These are phyloP conservation scores for Pontederia paniculata DNA, from an alignment of 176 grass and related monocot species.

Conservation along the genomic window DNA sequence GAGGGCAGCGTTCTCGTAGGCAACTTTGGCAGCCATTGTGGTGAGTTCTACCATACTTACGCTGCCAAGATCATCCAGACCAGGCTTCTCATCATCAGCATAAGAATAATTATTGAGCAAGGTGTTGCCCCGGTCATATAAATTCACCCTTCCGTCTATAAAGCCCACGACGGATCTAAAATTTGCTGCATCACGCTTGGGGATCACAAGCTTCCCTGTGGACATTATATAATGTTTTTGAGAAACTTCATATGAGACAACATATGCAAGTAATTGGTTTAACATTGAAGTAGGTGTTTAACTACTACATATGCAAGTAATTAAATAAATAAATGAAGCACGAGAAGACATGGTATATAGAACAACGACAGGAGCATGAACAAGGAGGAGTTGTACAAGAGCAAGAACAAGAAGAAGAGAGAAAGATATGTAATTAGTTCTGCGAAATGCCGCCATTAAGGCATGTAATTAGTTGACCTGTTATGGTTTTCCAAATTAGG, in stretches of 20 bases:
- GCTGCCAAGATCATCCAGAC: neutral
- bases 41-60: constrained; percentile 23
- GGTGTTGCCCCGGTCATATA: constrained; percentile 17
- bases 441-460: neutral
- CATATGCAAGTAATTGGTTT: constrained; percentile 25
- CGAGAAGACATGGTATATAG: neutral
- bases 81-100: neutral
- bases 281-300: no score
- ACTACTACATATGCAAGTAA: no score
- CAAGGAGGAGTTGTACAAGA: neutral
- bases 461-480: neutral
- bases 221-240: no score
- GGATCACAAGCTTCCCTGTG: constrained; percentile 42
- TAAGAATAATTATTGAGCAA: constrained; percentile 2
- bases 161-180: constrained; percentile 36
- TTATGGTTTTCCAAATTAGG: constrained; percentile 25
- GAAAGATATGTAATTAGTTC: neutral
- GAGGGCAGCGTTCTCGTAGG: constrained; percentile 47
- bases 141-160: constrained; percentile 43
- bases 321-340: neutral
- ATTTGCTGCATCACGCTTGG: constrained; percentile 27
- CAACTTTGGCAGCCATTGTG: constrained; percentile 32
- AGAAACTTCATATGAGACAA: neutral
- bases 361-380: no score
- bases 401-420: neutral